Conservation (phyloP, 2,329 filamentous ascomycete species). For the Ascochyta pisi region DNA sequence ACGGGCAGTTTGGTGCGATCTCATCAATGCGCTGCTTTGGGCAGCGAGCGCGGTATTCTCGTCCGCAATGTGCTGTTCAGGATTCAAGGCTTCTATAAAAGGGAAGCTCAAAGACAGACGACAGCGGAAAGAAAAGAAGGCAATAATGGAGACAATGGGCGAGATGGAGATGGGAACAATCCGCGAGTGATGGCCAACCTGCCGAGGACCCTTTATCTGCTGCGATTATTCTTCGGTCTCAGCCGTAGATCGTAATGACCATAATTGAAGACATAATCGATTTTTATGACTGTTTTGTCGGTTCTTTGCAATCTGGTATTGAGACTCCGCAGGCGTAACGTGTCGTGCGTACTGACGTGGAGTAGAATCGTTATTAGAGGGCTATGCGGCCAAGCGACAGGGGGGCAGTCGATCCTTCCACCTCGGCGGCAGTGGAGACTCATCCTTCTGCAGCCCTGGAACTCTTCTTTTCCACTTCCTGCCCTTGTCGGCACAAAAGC, state of each 20-base stretch:
- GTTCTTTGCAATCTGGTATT: no score
- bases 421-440: not conserved
- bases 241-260: not conserved
- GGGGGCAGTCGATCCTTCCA: slow-evolving; percentile 1
- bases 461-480: not conserved
- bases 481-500: not conserved
- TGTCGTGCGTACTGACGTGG: not conserved
- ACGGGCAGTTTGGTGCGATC: slow-evolving; percentile 31
- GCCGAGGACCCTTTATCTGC: not conserved
- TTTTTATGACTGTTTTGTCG: no score
- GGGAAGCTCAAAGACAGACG: slow-evolving; percentile 19
- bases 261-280: not conserved
- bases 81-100: slow-evolving; percentile 25
- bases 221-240: not conserved
- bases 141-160: not conserved
- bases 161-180: slow-evolving; percentile 20
- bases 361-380: not conserved
- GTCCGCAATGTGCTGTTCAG: slow-evolving; percentile 34
- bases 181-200: not conserved
- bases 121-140: slow-evolving; percentile 6
- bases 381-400: slow-evolving; percentile 16
- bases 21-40: slow-evolving; percentile 35
- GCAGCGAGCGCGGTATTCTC: slow-evolving; percentile 32
- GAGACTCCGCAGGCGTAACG: not conserved
- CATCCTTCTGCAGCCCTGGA: slow-evolving; percentile 2